These are phyloP conservation scores for Vaccinium myrtillus DNA, from an alignment of 148 eudicot genomes.

Conservation along the genomic window DNA sequence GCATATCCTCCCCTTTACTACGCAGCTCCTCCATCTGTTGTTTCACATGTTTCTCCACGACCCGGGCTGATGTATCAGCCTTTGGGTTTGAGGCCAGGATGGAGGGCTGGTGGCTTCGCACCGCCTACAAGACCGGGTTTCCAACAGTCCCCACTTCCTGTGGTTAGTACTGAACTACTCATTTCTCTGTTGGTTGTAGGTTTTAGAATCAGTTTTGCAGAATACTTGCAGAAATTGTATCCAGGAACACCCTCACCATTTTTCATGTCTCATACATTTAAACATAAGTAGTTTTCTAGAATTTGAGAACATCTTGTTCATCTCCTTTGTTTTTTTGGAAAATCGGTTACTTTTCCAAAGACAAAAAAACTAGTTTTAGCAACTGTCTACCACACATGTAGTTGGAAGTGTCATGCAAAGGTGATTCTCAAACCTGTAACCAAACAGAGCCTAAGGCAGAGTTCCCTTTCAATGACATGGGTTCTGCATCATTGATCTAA, in stretches of 20 bases:
- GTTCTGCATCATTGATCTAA: not conserved
- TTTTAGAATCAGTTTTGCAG: not conserved
- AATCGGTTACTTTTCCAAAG: not conserved
- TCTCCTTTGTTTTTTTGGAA: not conserved
- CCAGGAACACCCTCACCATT: not conserved
- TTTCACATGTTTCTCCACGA: constrained; percentile 44
- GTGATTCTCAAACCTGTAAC: not conserved
- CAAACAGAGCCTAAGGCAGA: not conserved
- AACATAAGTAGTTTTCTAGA: too few species aligned
- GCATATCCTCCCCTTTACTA: constrained; percentile 60
- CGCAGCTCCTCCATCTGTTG: constrained; percentile 41
- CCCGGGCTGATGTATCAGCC: constrained; percentile 63
- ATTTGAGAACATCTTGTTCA: not conserved
- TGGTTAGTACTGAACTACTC: constrained; percentile 34
- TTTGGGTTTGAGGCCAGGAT: constrained; percentile 54
- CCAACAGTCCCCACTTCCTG: constrained; percentile 39
- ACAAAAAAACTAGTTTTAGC: not conserved
- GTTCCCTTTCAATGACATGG: not conserved
- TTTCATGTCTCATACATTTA: not conserved
- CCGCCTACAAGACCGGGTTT: constrained; percentile 39
- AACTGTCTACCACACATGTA: not conserved
- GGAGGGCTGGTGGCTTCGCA: constrained; percentile 53
- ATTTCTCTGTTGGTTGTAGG: not conserved
- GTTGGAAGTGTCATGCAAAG: not conserved
- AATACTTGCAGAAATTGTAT: not conserved